Base-by-base conservation (phyloP, 2,329 filamentous ascomycete genomes). In the Geoglossum cookeanum region DNA sequence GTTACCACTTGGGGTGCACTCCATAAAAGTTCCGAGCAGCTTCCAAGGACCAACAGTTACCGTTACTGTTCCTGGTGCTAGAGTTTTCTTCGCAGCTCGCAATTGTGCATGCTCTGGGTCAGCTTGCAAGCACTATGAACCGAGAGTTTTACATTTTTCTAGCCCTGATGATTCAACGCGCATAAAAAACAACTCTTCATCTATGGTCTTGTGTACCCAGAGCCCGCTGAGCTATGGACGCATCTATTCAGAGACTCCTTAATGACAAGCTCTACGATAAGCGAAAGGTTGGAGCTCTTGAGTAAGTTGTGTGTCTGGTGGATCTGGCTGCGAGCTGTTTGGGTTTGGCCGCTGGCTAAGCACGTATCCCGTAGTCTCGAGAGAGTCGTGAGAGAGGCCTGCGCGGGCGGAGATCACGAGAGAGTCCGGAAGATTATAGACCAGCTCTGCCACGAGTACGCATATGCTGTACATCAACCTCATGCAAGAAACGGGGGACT, bases 231-330 rank as follows among this genome's bases (percentile, higher is more conserved):
- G 53, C 15, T 33, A 96, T 97, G 90, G 91, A 97, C 75, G 76
- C 80, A 66, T 84, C 83, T 68, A 87, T 96, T 68, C 88, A 94
- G 71, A 87, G 91, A 64, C 79, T 90, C 63, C 77, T 98, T 68
- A 94, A 94, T 69, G 92, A 98, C 74, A 98, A 96, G 79, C 84
- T 97, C 68, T 98, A 98, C 70, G 92, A 98, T 69, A 95, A 94
- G 76, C 82, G 94, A 68, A 98, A 98, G 72, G 84, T 89, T 66
- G 92, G 92, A 62, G 92, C 94, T 64, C 80, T 98, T 58, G 92
- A 98, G 89, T 95, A 82, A 66, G 85, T 74, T 55, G 30, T 11
- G 22, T 22, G 27, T 30, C 22, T 32, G 27, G 15, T 47, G 44
- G 42, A 39, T 35, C 55, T 29, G 39, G 22, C 29, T 3, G 17